Evolutionary conservation across 768 basidiomycete genomes (phyloP).

Genomic region (Tremella yokohamensis): DNA sequence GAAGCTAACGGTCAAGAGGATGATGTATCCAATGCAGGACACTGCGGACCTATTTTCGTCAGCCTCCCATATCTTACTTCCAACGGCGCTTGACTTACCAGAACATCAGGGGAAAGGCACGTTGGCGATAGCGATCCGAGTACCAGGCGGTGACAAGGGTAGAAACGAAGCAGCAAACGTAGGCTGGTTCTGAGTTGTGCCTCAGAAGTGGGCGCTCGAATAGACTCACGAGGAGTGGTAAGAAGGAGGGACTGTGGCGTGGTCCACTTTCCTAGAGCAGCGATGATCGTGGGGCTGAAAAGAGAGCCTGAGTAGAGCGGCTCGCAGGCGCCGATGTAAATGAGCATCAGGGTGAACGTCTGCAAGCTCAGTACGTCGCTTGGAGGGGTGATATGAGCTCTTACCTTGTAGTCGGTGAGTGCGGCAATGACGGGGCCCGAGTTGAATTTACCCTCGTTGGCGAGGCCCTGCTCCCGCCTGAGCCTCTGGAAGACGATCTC

Average conservation of each 20-base stretch:
- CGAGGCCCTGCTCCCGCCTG: conserved; percentile 52
- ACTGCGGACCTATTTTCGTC: conserved; percentile 23
- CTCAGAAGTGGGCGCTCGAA: too few species aligned
- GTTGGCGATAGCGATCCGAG: conserved; percentile 47
- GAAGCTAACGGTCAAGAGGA: conserved; percentile 41
- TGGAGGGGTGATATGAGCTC: conserved; percentile 53
- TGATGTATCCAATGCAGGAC: conserved; percentile 44
- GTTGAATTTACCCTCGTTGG: conserved; percentile 52
- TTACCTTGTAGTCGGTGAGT: conserved; percentile 43
- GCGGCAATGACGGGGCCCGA: conserved; percentile 52
- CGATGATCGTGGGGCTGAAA: conserved; percentile 70
- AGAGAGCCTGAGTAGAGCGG: conserved; percentile 58
- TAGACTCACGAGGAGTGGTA: conserved; percentile 19
- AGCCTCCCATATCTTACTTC: background rate
- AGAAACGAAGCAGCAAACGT: conserved; percentile 53
- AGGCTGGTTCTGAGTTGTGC: conserved; percentile 38
- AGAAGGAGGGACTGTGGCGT: conserved; percentile 46
- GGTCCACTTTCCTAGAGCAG: conserved; percentile 57
- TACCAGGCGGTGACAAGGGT: conserved; percentile 51
- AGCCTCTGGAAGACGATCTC: conserved; percentile 53
- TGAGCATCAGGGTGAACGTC: conserved; percentile 54
- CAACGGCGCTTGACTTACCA: conserved; percentile 18
- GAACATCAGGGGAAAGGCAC: conserved; percentile 52
- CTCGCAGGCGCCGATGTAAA: conserved; percentile 64
- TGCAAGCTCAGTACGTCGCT: conserved; percentile 64